Conservation (phyloP, 2,329 filamentous ascomycete species). For the Dichotomopilus funicola region DNA sequence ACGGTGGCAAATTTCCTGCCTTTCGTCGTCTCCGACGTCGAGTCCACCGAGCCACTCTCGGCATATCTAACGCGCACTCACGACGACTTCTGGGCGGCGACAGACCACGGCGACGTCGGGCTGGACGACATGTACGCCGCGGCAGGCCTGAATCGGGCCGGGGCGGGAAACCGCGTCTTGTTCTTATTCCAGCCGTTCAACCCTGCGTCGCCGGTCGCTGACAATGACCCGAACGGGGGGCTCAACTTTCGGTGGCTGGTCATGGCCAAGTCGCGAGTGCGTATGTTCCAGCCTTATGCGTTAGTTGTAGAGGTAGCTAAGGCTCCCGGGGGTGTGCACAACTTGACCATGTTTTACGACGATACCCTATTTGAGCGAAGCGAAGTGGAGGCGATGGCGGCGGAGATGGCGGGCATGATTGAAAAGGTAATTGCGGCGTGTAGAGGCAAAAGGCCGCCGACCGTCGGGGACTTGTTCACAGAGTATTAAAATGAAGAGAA, state of each 20-base stretch:
- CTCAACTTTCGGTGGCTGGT: not conserved
- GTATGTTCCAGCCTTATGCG: not conserved
- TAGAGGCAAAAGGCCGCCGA: too few relatives aligned
- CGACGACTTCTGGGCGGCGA: not conserved
- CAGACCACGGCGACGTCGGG: not conserved
- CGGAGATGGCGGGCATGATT: too few relatives aligned
- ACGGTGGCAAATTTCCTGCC: not conserved
- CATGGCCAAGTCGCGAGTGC: not conserved
- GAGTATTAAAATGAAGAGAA: too few relatives aligned
- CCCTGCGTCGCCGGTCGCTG: not conserved
- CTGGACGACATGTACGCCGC: not conserved
- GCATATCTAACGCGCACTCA: not conserved
- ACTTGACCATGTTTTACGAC: not conserved
- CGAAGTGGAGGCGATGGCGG: not conserved
- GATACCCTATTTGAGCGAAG: not conserved
- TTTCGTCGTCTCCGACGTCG: not conserved
- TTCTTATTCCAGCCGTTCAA: not conserved
- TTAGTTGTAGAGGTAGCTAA: not conserved
- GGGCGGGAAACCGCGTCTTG: not conserved
- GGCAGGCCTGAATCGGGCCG: not conserved
- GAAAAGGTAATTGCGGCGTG: too few relatives aligned
- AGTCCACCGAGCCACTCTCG: not conserved
- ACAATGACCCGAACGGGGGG: not conserved
- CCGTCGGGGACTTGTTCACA: too few relatives aligned
- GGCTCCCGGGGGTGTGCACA: not conserved